Conservation (phyloP, 2,329 filamentous ascomycete species). For the Sarocladiaceae sp. region DNA sequence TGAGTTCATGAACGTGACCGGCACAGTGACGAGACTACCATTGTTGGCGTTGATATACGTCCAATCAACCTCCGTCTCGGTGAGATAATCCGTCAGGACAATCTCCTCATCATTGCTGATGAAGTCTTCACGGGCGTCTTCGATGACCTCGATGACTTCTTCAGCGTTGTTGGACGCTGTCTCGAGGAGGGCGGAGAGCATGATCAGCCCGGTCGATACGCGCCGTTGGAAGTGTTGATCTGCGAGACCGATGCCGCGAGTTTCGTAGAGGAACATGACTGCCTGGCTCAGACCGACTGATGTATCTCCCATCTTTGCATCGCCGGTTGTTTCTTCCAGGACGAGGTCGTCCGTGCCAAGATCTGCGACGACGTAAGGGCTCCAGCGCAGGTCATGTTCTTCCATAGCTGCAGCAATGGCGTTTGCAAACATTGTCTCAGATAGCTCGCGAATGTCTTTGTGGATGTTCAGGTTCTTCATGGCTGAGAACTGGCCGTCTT, state of each 20-base stretch:
- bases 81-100: conserved; percentile 22
- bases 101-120: conserved; percentile 22
- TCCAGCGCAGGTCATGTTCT: conserved; percentile 21
- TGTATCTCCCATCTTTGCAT: conserved; percentile 26
- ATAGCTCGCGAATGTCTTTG: conserved; percentile 21
- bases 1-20: conserved; percentile 23
- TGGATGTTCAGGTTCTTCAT: conserved; percentile 30
- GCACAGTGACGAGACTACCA: conserved; percentile 22
- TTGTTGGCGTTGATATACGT: conserved; percentile 22
- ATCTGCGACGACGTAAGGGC: conserved; percentile 22
- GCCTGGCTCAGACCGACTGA: conserved; percentile 24
- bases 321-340: conserved; percentile 23
- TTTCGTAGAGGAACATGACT: conserved; percentile 25
- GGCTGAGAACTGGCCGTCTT: conserved; percentile 26
- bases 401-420: conserved; percentile 24
- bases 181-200: conserved; percentile 23
- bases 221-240: conserved; percentile 27
- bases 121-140: conserved; percentile 22
- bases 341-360: conserved; percentile 10
- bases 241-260: conserved; percentile 24
- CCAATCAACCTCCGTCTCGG: conserved; percentile 16
- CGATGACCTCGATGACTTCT: conserved; percentile 20
- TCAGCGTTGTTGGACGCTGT: conserved; percentile 24
- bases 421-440: conserved; percentile 22
- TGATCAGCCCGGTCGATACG: conserved; percentile 21